Percentiles rank a stretch among this genome's conserved stretches.
phyloP scores from a whole-genome alignment of 352 stramenopile species.

The Pythium vanterpoolii region DNA sequence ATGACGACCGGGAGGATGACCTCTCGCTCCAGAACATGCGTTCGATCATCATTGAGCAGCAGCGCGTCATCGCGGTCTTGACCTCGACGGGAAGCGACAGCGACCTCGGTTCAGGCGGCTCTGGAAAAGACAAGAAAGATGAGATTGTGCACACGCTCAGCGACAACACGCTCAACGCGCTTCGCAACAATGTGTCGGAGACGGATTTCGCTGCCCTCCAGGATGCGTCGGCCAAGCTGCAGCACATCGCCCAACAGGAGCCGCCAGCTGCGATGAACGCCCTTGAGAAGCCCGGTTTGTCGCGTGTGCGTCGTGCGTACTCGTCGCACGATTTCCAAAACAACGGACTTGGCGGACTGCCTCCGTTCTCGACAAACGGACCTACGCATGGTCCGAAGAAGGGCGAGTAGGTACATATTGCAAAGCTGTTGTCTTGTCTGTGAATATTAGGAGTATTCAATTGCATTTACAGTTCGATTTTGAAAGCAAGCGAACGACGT shows the following conservation, averaged over 20 bases:
- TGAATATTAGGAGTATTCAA: not conserved
- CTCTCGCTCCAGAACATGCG: slow-evolving; percentile 40
- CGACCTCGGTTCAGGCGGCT: slow-evolving; percentile 15
- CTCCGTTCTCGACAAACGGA: slow-evolving; percentile 22
- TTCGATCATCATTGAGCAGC: slow-evolving; percentile 46
- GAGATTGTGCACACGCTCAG: slow-evolving; percentile 33
- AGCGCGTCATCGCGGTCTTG: slow-evolving; percentile 36
- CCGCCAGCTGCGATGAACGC: not conserved
- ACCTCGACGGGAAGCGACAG: slow-evolving; percentile 35
- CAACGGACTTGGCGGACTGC: slow-evolving; percentile 17
- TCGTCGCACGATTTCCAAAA: slow-evolving; percentile 29
- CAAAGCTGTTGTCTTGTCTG: not conserved
- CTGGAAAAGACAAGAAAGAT: slow-evolving; percentile 20
- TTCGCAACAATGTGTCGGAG: slow-evolving; percentile 33
- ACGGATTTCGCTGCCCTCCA: slow-evolving; percentile 34
- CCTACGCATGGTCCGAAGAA: slow-evolving; percentile 9
- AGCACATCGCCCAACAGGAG: slow-evolving; percentile 27
- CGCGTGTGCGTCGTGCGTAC: slow-evolving; percentile 21
- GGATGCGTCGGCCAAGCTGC: slow-evolving; percentile 31
- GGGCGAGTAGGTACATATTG: not conserved
- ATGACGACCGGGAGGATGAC: slow-evolving; percentile 42
- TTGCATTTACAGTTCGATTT: slow-evolving; percentile 8
- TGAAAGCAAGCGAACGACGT: not conserved
- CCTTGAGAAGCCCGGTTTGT: slow-evolving; percentile 5
- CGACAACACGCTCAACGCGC: slow-evolving; percentile 33